Percentiles rank a stretch among this genome's conserved stretches.
Conservation (phyloP, 2,329 filamentous ascomycete genomes). For the Colletotrichum chrysophilum region DNA sequence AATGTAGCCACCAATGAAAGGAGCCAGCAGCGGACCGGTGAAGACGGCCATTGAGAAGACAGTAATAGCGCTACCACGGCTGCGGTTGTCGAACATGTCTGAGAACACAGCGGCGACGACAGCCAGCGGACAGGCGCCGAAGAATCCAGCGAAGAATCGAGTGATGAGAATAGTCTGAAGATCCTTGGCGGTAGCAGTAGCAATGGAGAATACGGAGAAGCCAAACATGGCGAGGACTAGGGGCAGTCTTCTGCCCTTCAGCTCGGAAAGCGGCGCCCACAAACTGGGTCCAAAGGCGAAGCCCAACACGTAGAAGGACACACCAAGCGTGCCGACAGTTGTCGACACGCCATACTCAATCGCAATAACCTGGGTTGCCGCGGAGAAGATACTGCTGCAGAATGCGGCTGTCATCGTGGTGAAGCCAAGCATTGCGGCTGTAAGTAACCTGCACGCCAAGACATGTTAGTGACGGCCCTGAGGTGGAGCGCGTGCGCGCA, state of each 20-base stretch:
- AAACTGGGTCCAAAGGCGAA: constrained; percentile 75
- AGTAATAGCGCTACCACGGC: constrained; percentile 63
- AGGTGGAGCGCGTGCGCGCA: background rate
- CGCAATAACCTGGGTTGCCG: constrained; percentile 64
- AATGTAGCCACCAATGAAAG: constrained; percentile 74
- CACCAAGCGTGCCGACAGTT: constrained; percentile 68
- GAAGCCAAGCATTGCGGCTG: constrained; percentile 72
- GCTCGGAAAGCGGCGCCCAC: constrained; percentile 76
- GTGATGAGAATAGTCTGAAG: constrained; percentile 73
- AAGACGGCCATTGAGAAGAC: constrained; percentile 69
- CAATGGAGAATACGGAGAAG: constrained; percentile 73
- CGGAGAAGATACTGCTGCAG: constrained; percentile 69
- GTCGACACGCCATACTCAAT: constrained; percentile 62
- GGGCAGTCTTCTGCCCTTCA: constrained; percentile 69
- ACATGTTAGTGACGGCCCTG: background rate
- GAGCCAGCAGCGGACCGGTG: constrained; percentile 69
- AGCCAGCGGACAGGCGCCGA: constrained; percentile 72
- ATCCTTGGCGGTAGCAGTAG: constrained; percentile 68
- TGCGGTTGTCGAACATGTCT: constrained; percentile 72
- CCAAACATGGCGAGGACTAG: constrained; percentile 68
- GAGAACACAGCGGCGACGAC: constrained; percentile 75
- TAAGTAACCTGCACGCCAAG: constrained; percentile 53
- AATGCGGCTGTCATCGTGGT: constrained; percentile 77
- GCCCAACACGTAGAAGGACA: constrained; percentile 74
- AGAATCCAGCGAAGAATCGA: constrained; percentile 77